These are phyloP conservation scores for Pyrenochaeta sp. DNA, from an alignment of 2,329 filamentous ascomycete genomes.

Conservation along the genomic window DNA sequence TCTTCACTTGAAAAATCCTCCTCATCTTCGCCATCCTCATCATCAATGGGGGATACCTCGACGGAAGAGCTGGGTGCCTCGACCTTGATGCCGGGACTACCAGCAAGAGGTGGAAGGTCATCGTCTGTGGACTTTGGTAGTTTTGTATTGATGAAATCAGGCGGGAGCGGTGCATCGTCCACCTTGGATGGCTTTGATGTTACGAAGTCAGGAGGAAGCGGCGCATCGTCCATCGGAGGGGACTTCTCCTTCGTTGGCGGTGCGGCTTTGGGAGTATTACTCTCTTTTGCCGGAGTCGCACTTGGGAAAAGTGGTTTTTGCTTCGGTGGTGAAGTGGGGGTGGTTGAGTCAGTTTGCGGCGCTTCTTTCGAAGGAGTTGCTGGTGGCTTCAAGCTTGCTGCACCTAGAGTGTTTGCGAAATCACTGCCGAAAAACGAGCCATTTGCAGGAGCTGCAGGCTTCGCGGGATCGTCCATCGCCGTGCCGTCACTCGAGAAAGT, in stretches of 20 bases:
- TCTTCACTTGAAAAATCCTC: slow-evolving; percentile 52
- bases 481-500: slow-evolving; percentile 72
- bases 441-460: slow-evolving; percentile 54
- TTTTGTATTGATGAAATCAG: slow-evolving; percentile 43
- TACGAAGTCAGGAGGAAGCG: slow-evolving; percentile 49
- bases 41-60: slow-evolving; percentile 42
- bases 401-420: slow-evolving; percentile 67
- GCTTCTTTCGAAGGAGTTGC: slow-evolving; percentile 52
- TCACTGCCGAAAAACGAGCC: slow-evolving; percentile 67
- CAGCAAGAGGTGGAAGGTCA: slow-evolving; percentile 56
- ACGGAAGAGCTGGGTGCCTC: slow-evolving; percentile 47
- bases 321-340: slow-evolving; percentile 45
- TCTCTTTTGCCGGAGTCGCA: slow-evolving; percentile 24
- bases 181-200: slow-evolving; percentile 34
- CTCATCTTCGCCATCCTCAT: slow-evolving; percentile 43
- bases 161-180: slow-evolving; percentile 48
- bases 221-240: slow-evolving; percentile 44
- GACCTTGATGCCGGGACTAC: slow-evolving; percentile 57
- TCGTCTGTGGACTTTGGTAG: slow-evolving; percentile 44
- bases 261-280: slow-evolving; percentile 39
- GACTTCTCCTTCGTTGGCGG: slow-evolving; percentile 40
- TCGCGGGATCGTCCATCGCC: slow-evolving; percentile 67
- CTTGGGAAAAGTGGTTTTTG: slow-evolving; percentile 31
- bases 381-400: slow-evolving; percentile 41
- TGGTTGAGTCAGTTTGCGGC: slow-evolving; percentile 48